Base-by-base conservation (phyloP, 306 rosid genomes). In the Trichosanthes truncata region DNA sequence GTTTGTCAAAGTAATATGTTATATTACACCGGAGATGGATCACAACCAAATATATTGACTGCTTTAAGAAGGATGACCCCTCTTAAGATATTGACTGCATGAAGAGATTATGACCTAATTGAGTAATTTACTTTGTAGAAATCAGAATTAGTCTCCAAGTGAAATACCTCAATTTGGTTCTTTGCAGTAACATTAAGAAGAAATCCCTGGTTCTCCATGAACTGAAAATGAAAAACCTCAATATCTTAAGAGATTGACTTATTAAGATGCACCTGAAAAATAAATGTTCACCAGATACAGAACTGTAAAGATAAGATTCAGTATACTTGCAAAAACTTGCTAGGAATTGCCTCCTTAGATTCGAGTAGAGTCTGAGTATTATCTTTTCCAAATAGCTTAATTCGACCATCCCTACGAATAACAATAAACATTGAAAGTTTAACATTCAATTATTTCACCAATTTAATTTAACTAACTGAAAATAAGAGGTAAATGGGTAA, bases 311-410 rank as follows among this genome's bases (percentile, higher is more conserved):
- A 59, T 9, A 26, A 72, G 63, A 63, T 60, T 14, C 41, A 72
- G 40, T 25, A 56, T 81, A 92, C 97, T 96, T 86, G 90, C 55
- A 94, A 80, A 72, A 94, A 94, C 85, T 90, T 92, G 95, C 91
- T 86, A 33, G 92, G 91, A 25, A 80, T 82, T 55, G 85, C 81
- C 73, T 91, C 89, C 35, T 76, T 79, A 51, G 97, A 89, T 74
- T 89, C 92, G 63, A 92, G 97, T 51, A 91, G 82, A 57, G 81
- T 88, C 78, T 92, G 97, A 60, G 93, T 80, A 81, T 92, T 94
- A 80, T 87, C 88, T 83, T 81, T 87, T 36, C 97, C 97, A 81
- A 87, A 91, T 59, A 94, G 86, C 79, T 94, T 94, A 59, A 91
- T 89, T 23, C 91, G 84, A 48, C 98, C 98, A 89, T 94, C 92